Evolutionary conservation across 345 rosid genomes (phyloP).

Genomic region (Camelina neglecta): DNA sequence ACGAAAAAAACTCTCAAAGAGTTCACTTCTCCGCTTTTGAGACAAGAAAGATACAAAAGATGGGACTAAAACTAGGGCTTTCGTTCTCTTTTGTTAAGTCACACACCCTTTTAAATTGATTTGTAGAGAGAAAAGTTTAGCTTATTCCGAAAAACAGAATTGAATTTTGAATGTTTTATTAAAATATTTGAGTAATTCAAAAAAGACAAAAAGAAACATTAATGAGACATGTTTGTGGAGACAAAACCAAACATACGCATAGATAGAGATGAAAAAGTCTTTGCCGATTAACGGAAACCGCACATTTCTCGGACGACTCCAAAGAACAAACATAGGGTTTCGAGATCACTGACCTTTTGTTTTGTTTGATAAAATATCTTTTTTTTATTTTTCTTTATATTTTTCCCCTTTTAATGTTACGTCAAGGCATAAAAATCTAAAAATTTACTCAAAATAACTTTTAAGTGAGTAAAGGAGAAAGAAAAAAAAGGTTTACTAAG

Average conservation of each 20-base stretch:
- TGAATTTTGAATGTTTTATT: slow-evolving; percentile 28
- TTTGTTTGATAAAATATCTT: slow-evolving; percentile 12
- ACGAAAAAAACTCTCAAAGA: slow-evolving; percentile 1
- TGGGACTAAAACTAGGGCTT: slow-evolving; percentile 26
- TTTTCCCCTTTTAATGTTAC: slow-evolving; percentile 29
- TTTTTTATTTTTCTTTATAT: slow-evolving; percentile 11
- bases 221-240: slow-evolving; percentile 35
- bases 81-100: slow-evolving; percentile 9
- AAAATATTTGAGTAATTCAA: not conserved
- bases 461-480: not conserved
- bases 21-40: slow-evolving; percentile 35
- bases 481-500: slow-evolving; percentile 20
- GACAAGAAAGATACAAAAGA: slow-evolving; percentile 41
- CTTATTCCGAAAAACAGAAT: not conserved
- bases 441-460: not conserved
- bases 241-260: slow-evolving; percentile 44
- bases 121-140: slow-evolving; percentile 7
- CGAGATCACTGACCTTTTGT: slow-evolving; percentile 42
- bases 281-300: slow-evolving; percentile 38
- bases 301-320: slow-evolving; percentile 36
- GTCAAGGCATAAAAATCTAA: slow-evolving; percentile 13
- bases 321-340: slow-evolving; percentile 44
- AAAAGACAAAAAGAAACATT: slow-evolving; percentile 30
- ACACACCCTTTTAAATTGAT: slow-evolving; percentile 20
- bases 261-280: slow-evolving; percentile 32